These are phyloP conservation scores for Micractinium sp. DNA, from an alignment of 139 green algal species.

Conservation along the genomic window DNA sequence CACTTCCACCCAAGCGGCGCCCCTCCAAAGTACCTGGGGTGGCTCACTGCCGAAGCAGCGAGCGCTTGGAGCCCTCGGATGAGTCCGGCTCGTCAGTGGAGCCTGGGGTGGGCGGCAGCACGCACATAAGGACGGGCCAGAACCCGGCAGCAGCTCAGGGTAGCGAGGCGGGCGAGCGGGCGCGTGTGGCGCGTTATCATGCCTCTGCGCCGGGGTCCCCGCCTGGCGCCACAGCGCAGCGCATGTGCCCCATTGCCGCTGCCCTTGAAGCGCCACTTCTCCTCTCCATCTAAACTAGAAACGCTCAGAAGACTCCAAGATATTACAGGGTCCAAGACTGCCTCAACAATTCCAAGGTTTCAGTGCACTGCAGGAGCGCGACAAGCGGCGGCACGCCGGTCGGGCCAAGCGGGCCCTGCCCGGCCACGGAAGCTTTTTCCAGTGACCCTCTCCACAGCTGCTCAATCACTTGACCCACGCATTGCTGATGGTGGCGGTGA, in stretches of 20 bases:
- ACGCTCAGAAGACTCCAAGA: neutral
- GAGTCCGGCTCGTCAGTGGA: neutral
- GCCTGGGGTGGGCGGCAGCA: neutral
- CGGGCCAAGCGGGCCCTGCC: neutral
- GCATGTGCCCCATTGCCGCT: neutral
- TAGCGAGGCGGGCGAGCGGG: neutral
- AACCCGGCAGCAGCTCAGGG: neutral
- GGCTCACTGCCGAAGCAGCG: neutral
- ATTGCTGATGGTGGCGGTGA: conserved; percentile 66
- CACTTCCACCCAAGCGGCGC: neutral
- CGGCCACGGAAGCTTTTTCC: neutral
- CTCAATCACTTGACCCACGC: conserved; percentile 17
- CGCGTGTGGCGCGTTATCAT: neutral
- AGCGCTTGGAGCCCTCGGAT: neutral
- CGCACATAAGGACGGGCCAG: neutral
- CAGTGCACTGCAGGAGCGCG: neutral
- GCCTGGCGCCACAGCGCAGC: neutral
- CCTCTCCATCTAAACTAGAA: neutral
- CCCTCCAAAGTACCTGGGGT: neutral
- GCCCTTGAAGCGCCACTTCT: neutral
- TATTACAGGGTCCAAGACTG: neutral
- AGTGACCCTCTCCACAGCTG: neutral
- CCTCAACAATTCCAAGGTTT: neutral
- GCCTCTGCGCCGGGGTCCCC: neutral
- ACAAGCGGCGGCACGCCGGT: neutral